phyloP scores from a whole-genome alignment of 495 filamentous ascomycete species.

The Apiosordaria backusii region DNA sequence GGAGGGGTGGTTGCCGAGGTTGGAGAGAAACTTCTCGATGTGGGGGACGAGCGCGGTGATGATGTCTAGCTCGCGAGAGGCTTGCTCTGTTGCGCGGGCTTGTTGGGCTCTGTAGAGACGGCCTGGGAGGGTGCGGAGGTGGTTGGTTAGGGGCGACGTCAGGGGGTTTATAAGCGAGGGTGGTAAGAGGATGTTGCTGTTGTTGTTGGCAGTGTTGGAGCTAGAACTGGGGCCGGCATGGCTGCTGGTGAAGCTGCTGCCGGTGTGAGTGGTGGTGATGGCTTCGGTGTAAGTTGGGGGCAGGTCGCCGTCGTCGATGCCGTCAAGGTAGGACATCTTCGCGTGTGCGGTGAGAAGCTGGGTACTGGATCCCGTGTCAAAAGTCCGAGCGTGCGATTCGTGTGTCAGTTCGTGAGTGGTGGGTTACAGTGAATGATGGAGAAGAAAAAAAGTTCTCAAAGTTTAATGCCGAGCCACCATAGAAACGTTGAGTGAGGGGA shows the following conservation, averaged over 20 bases:
- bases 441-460: background rate
- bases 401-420: background rate
- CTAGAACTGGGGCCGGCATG: background rate
- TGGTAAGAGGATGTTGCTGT: slow-evolving; percentile 1
- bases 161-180: slow-evolving; percentile 20
- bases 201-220: background rate
- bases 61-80: slow-evolving; percentile 32
- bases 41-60: slow-evolving; percentile 35
- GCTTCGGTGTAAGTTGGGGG: slow-evolving; percentile 39
- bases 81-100: slow-evolving; percentile 28
- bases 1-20: slow-evolving; percentile 23
- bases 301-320: slow-evolving; percentile 21
- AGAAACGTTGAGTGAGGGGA: background rate
- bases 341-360: background rate
- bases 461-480: background rate
- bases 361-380: background rate
- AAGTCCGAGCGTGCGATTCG: background rate
- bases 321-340: slow-evolving; percentile 17
- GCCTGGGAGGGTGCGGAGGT: slow-evolving; percentile 38
- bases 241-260: slow-evolving; percentile 1
- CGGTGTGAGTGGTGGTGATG: slow-evolving; percentile 5
- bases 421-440: background rate
- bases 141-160: slow-evolving; percentile 37
- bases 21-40: slow-evolving; percentile 38
- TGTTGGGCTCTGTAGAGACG: slow-evolving; percentile 36